Percentiles rank a stretch among this genome's conserved stretches.
Evolutionary conservation across 2,329 filamentous ascomycete genomes (phyloP).

Genomic region (Ilyonectria destructans): DNA sequence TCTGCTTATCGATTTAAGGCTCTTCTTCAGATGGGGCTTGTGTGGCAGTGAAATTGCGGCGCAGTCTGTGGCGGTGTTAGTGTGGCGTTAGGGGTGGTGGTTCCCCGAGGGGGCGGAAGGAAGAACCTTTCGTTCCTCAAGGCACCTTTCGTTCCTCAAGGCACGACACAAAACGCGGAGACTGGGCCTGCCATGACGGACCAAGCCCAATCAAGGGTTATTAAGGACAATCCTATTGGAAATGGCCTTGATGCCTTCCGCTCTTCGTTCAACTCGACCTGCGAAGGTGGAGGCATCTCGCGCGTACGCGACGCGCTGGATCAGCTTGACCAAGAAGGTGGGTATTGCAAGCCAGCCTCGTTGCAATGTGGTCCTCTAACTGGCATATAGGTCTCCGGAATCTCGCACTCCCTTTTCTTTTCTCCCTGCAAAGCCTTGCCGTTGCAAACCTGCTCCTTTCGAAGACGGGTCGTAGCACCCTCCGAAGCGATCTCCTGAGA

Average conservation of each 20-base stretch:
- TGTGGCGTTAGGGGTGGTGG: no score
- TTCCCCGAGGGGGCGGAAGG: no score
- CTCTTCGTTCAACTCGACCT: conserved; percentile 46
- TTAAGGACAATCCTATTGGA: conserved; percentile 50
- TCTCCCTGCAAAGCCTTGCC: no score
- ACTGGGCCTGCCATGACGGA: conserved; percentile 19
- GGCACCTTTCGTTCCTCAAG: no score
- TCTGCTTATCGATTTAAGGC: no score
- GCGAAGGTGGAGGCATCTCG: conserved; percentile 37
- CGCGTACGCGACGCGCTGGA: conserved; percentile 40
- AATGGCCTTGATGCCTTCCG: conserved; percentile 49
- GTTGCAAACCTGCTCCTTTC: no score
- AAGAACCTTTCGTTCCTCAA: no score
- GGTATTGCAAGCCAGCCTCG: conserved; percentile 6
- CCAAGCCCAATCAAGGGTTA: conserved; percentile 44
- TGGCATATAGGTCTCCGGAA: conserved; percentile 39
- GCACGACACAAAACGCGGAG: conserved; percentile 7
- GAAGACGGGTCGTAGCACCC: conserved; percentile 12
- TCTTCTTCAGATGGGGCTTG: no score
- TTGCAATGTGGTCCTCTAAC: conserved; percentile 31
- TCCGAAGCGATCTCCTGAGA: no score
- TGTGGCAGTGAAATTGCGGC: no score
- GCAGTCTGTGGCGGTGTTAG: no score
- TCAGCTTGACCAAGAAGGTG: conserved; percentile 43
- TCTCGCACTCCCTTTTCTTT: no score